phyloP scores from a whole-genome alignment of 192 early-diverging fungal species.

The Linnemannia elongata region DNA sequence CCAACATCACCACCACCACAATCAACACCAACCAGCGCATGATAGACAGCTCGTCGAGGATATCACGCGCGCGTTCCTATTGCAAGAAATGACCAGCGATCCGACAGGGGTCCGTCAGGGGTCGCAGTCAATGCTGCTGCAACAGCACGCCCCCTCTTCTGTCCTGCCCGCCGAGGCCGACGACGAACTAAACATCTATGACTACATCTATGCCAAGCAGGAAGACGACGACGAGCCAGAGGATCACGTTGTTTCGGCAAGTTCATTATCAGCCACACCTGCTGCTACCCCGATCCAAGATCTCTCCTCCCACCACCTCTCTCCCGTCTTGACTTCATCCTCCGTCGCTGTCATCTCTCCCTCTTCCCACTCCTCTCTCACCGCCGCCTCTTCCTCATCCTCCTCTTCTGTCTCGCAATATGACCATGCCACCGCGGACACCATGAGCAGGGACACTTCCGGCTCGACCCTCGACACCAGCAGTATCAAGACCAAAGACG shows the following conservation, averaged over 20 bases:
- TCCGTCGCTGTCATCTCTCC: slow-evolving; percentile 4
- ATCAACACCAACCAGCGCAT: slow-evolving; percentile 22
- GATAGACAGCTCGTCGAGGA: slow-evolving; percentile 15
- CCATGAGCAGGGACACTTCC: slow-evolving; percentile 4
- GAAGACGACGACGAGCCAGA: slow-evolving; percentile 39
- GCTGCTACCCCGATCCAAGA: not conserved
- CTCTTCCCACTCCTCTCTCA: not conserved
- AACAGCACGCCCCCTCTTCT: slow-evolving; percentile 6
- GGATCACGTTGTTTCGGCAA: slow-evolving; percentile 7
- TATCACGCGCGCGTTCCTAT: slow-evolving; percentile 36
- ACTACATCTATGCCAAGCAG: slow-evolving; percentile 54
- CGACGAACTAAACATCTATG: slow-evolving; percentile 53
- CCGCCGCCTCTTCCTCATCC: slow-evolving; percentile 1
- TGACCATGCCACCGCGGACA: slow-evolving; percentile 3
- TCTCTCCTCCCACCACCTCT: not conserved
- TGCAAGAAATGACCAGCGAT: slow-evolving; percentile 25
- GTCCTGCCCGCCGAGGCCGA: slow-evolving; percentile 13
- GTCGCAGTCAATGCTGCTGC: slow-evolving; percentile 13
- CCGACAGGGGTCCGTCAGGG: slow-evolving; percentile 16
- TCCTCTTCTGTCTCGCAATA: slow-evolving; percentile 14
- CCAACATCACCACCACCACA: slow-evolving; percentile 19
- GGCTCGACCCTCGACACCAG: not conserved
- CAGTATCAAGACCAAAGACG: slow-evolving; percentile 23
- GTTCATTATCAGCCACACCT: slow-evolving; percentile 11
- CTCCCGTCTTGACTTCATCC: slow-evolving; percentile 3